Evolutionary conservation across 768 basidiomycete species (phyloP).

Genomic region (Leucocoprinus birnbaumii): DNA sequence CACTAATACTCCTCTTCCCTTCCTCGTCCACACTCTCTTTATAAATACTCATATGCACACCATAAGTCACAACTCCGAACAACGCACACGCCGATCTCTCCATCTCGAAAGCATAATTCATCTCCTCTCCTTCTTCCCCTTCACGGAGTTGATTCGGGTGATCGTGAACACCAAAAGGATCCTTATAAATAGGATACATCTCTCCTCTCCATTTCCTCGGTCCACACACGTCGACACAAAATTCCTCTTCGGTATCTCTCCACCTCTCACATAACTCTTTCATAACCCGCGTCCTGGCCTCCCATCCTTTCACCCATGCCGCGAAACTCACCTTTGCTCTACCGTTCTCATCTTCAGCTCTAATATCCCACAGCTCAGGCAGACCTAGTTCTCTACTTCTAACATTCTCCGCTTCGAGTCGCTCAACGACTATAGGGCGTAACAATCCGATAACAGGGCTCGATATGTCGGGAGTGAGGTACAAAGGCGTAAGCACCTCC

Average conservation of each 20-base stretch:
- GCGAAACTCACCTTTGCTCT: conserved; percentile 46
- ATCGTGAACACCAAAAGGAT: conserved; percentile 63
- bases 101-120: conserved; percentile 82
- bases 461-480: conserved; percentile 20
- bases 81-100: conserved; percentile 87
- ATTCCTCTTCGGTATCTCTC: conserved; percentile 49
- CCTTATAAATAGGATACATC: conserved; percentile 72
- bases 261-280: conserved; percentile 70
- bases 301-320: conserved; percentile 47
- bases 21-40: conserved; percentile 33
- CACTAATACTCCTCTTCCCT: conserved; percentile 39
- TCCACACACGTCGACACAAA: conserved; percentile 66
- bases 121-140: conserved; percentile 25
- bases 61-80: conserved; percentile 89
- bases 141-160: conserved; percentile 29
- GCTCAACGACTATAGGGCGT: conserved; percentile 51
- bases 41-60: conserved; percentile 87
- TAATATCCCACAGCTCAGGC: conserved; percentile 25
- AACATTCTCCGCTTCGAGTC: conserved; percentile 50
- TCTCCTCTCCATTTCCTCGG: conserved; percentile 84
- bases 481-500: conserved; percentile 13
- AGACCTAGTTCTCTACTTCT: conserved; percentile 22
- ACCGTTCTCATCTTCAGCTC: not conserved
- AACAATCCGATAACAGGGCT: conserved; percentile 64
- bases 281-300: conserved; percentile 59